A percentile compares a stretch with the other conserved stretches of the same genome.
Evolutionary conservation across 1,284 basidiomycete genomes (phyloP).

Genomic region (Erythrobasidium hasegawianum): DNA sequence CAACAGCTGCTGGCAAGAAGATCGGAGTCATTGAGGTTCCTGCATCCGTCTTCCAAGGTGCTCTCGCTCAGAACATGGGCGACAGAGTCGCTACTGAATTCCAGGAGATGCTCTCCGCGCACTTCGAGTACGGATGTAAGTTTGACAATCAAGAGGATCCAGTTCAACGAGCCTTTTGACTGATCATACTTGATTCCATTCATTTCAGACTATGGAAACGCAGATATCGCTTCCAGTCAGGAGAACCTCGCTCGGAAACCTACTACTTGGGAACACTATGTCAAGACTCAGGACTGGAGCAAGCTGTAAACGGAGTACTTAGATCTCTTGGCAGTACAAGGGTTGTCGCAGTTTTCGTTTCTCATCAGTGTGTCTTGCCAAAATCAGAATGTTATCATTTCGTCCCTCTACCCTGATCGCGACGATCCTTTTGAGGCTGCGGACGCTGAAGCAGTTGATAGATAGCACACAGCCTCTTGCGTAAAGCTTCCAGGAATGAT

Average conservation of each 20-base stretch:
- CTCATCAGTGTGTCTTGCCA: too few relatives aligned
- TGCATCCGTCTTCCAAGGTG: neutral
- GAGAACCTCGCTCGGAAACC: neutral
- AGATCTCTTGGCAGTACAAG: too few relatives aligned
- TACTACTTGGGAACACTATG: neutral
- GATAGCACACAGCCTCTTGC: too few relatives aligned
- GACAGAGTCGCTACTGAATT: neutral
- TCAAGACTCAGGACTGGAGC: neutral
- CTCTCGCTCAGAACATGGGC: neutral
- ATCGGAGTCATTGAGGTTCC: neutral
- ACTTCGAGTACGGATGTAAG: neutral
- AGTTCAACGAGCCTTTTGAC: neutral
- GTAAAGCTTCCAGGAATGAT: too few relatives aligned
- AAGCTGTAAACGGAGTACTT: too few relatives aligned
- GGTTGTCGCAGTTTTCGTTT: too few relatives aligned
- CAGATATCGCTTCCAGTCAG: neutral
- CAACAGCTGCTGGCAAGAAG: neutral
- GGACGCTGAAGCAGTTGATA: too few relatives aligned
- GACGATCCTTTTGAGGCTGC: too few relatives aligned
- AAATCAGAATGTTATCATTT: too few relatives aligned
- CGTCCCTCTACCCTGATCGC: too few relatives aligned
- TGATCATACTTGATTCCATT: neutral
- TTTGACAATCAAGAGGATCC: neutral
- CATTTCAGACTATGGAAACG: neutral
- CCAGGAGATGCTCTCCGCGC: neutral